phyloP scores from a whole-genome alignment of 2,329 filamentous ascomycete species.

The Penicillium olsonii region DNA sequence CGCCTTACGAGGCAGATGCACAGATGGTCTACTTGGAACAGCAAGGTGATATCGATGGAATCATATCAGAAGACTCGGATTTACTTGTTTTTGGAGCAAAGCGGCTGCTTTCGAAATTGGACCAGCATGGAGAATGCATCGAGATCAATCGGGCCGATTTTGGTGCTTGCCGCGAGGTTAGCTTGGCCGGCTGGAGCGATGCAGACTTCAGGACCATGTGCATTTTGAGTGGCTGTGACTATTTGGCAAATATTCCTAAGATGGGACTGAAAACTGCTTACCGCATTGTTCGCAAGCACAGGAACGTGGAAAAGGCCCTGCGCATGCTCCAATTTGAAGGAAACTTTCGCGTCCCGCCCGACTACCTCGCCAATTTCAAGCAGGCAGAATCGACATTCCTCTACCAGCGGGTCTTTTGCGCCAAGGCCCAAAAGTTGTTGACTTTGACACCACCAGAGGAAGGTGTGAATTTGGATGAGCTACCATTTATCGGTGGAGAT shows the following conservation, averaged over 20 bases:
- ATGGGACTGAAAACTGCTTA: constrained; percentile 94
- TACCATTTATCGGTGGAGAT: constrained; percentile 78
- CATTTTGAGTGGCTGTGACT: constrained; percentile 95
- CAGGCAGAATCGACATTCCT: constrained; percentile 91
- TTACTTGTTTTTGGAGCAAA: constrained; percentile 92
- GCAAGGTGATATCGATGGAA: constrained; percentile 78
- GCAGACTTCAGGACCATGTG: constrained; percentile 91
- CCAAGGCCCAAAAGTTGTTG: constrained; percentile 68
- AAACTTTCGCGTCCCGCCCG: constrained; percentile 75
- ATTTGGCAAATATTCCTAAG: constrained; percentile 79
- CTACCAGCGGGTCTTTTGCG: constrained; percentile 93
- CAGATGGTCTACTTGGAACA: constrained; percentile 92
- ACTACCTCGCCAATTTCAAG: constrained; percentile 78
- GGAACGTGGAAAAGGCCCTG: constrained; percentile 78
- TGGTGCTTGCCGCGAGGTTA: constrained; percentile 82
- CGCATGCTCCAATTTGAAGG: constrained; percentile 86
- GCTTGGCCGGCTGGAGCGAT: constrained; percentile 88
- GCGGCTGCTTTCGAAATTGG: constrained; percentile 86
- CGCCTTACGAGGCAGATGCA: constrained; percentile 96
- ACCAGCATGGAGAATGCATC: constrained; percentile 88
- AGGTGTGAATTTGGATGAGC: constrained; percentile 65
- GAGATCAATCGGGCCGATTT: constrained; percentile 91
- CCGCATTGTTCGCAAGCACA: constrained; percentile 85
- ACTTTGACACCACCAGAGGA: constrained; percentile 69
- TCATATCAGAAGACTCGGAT: constrained; percentile 95